These are phyloP conservation scores for Fusarium verticillioides DNA, from an alignment of 2,329 filamentous ascomycete genomes.

Conservation along the genomic window DNA sequence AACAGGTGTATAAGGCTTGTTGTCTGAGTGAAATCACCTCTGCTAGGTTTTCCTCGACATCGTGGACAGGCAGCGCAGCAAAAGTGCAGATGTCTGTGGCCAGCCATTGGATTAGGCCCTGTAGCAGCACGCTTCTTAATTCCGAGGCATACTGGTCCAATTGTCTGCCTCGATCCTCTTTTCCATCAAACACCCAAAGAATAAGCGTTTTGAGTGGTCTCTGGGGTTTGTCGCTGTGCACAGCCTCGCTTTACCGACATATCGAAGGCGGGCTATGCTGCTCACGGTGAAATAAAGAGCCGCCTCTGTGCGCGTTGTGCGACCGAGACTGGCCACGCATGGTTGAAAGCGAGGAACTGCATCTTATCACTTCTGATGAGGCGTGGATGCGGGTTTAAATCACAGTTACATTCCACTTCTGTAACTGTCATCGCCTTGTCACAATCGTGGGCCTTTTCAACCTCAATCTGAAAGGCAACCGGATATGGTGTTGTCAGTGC, in stretches of 20 bases:
- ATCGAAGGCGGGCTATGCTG: conserved; percentile 17
- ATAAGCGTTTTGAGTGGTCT: conserved; percentile 14
- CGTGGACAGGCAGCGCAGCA: conserved; percentile 1
- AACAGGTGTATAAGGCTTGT: neutral
- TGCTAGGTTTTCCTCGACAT: conserved; percentile 13
- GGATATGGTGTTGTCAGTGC: conserved; percentile 2
- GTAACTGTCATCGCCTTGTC: neutral
- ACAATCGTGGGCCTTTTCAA: conserved; percentile 12
- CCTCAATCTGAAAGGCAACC: conserved; percentile 12
- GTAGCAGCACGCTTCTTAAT: conserved; percentile 4
- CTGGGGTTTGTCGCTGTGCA: conserved; percentile 3
- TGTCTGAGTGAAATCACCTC: neutral
- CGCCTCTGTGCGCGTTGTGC: conserved; percentile 18
- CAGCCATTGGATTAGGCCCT: conserved; percentile 12
- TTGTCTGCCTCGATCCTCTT: conserved; percentile 8
- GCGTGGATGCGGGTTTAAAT: conserved; percentile 1
- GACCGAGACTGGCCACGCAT: conserved; percentile 15
- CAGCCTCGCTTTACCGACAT: conserved; percentile 16
- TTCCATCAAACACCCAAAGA: neutral
- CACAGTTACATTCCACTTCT: conserved; percentile 12
- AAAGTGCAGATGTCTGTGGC: conserved; percentile 23
- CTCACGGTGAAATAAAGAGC: conserved; percentile 17
- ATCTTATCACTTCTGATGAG: neutral
- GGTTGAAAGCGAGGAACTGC: conserved; percentile 20
- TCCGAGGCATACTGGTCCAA: conserved; percentile 19